These are phyloP conservation scores for Boletus patriciae DNA, from an alignment of 768 basidiomycete species.

Conservation along the genomic window DNA sequence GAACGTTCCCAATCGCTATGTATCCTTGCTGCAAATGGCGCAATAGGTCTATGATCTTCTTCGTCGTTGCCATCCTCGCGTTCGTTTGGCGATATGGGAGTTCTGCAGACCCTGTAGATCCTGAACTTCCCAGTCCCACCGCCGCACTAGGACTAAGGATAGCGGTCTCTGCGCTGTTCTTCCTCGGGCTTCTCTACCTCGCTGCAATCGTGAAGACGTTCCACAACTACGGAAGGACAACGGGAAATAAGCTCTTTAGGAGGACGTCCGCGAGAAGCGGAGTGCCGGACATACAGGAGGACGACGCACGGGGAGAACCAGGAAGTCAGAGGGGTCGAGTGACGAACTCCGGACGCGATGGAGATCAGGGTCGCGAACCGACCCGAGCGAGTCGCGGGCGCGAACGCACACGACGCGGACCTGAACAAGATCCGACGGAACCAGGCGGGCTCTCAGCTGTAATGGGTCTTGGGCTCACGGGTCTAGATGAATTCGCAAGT, in stretches of 20 bases:
- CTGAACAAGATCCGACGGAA: conserved; percentile 10
- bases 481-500: conserved; percentile 21
- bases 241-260: background rate
- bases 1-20: background rate
- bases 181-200: conserved; percentile 62
- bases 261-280: background rate
- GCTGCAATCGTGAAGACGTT: conserved; percentile 61
- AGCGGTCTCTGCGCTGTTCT: conserved; percentile 52
- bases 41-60: conserved; percentile 64
- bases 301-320: conserved; percentile 1
- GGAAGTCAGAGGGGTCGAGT: conserved; percentile 4
- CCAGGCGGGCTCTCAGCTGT: conserved; percentile 25
- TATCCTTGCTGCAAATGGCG: background rate
- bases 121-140: conserved; percentile 36
- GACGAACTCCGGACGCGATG: background rate
- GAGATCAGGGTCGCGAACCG: background rate
- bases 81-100: conserved; percentile 69
- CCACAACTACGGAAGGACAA: conserved; percentile 49
- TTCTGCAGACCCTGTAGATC: conserved; percentile 36
- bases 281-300: background rate
- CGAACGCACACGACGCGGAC: conserved; percentile 4
- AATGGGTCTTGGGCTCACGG: conserved; percentile 28
- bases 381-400: conserved; percentile 9
- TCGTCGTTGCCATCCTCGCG: conserved; percentile 59
- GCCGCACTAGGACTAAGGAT: conserved; percentile 55